Evolutionary conservation across 352 stramenopile genomes (phyloP).

Genomic region (Bremia lactucae): DNA sequence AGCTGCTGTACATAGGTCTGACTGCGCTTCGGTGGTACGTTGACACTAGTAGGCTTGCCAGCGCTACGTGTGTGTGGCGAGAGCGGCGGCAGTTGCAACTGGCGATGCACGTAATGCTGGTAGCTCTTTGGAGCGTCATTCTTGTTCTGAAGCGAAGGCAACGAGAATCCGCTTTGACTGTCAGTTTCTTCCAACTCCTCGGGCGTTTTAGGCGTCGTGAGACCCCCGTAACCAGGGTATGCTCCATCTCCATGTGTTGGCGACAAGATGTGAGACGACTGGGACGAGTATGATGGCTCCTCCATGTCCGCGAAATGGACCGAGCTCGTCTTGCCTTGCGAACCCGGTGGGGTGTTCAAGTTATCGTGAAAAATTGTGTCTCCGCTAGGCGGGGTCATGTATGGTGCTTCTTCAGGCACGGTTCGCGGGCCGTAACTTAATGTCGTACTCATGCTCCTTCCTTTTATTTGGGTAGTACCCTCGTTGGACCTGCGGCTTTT

Average conservation of each 20-base stretch:
- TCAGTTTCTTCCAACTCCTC: conserved; percentile 3
- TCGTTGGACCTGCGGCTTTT: conserved; percentile 2
- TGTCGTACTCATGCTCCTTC: conserved; percentile 9
- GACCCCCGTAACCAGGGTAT: conserved; percentile 8
- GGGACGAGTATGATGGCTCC: conserved; percentile 17
- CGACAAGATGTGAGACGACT: conserved; percentile 21
- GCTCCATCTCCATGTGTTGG: conserved; percentile 2
- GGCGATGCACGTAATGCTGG: conserved; percentile 62
- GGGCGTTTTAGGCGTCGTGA: conserved; percentile 25
- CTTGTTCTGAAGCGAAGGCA: conserved; percentile 13
- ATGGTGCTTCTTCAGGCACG: conserved; percentile 9
- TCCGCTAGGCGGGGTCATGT: conserved; percentile 13
- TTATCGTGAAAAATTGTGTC: conserved; percentile 13
- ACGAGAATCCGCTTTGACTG: conserved; percentile 11
- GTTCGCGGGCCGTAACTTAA: conserved; percentile 1
- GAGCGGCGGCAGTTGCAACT: conserved; percentile 47
- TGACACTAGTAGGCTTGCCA: conserved; percentile 12
- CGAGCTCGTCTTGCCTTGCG: conserved; percentile 12
- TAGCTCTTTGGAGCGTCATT: conserved; percentile 15
- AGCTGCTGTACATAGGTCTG: conserved; percentile 33
- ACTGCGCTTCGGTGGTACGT: conserved; percentile 10
- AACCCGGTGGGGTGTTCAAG: conserved; percentile 20
- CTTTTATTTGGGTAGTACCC: not conserved
- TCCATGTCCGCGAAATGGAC: conserved; percentile 13
- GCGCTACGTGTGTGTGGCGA: conserved; percentile 22